Conservation (phyloP, 1,284 basidiomycete genomes). For the Gymnopus androsaceus region DNA sequence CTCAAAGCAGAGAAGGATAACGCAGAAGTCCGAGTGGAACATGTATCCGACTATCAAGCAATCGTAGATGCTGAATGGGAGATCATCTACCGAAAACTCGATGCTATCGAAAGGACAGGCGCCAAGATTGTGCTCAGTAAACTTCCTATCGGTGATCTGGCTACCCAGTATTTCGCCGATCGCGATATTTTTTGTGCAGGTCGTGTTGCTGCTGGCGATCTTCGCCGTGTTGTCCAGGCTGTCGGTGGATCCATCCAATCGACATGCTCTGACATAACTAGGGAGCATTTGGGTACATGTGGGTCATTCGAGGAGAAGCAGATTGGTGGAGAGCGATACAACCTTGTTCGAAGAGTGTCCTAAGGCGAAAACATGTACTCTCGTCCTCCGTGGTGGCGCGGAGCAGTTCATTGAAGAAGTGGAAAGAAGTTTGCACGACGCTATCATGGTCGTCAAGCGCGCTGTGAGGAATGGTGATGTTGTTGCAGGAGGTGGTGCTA, state of each 20-base stretch:
- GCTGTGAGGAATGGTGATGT: slow-evolving; percentile 95
- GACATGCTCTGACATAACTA: slow-evolving; percentile 90
- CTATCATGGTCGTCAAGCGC: slow-evolving; percentile 99
- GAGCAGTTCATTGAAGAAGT: slow-evolving; percentile 99
- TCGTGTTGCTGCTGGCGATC: slow-evolving; percentile 88
- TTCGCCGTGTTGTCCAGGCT: slow-evolving; percentile 94
- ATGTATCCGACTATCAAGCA: slow-evolving; percentile 97
- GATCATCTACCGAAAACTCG: slow-evolving; percentile 97
- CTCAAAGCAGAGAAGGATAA: slow-evolving; percentile 99
- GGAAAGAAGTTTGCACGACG: slow-evolving; percentile 95
- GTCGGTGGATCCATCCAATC: slow-evolving; percentile 95
- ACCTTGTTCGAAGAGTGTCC: slow-evolving; percentile 94
- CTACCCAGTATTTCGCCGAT: slow-evolving; percentile 99
- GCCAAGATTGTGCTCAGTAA: slow-evolving; percentile 98
- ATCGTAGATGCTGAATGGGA: slow-evolving; percentile 99
- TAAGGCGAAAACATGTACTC: slow-evolving; percentile 97
- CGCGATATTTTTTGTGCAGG: slow-evolving; percentile 99
- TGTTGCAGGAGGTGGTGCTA: slow-evolving; percentile 96
- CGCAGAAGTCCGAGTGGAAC: slow-evolving; percentile 96
- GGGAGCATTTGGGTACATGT: slow-evolving; percentile 91
- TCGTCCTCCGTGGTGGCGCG: slow-evolving; percentile 93
- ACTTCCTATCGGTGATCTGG: slow-evolving; percentile 97
- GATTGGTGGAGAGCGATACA: slow-evolving; percentile 97
- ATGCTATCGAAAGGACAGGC: slow-evolving; percentile 94
- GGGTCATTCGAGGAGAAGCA: slow-evolving; percentile 93